A percentile compares a stretch with the other conserved stretches of the same genome.
These are phyloP conservation scores for Vachellia collinsii DNA, from an alignment of 306 rosid species.

Conservation along the genomic window DNA sequence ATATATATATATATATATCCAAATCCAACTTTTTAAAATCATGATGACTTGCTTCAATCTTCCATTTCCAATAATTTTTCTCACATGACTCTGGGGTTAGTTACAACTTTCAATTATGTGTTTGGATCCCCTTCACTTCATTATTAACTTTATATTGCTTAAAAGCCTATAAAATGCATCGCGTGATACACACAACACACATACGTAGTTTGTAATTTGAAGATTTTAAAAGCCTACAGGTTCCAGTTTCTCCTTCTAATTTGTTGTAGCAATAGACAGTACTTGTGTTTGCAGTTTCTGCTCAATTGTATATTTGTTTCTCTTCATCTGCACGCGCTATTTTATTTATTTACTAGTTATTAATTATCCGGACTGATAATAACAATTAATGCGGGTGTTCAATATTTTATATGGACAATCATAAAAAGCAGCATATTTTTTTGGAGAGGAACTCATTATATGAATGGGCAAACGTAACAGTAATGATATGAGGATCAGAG, in stretches of 20 bases:
- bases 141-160: neutral
- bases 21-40: slow-evolving; percentile 10
- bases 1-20: too few species aligned
- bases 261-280: too few species aligned
- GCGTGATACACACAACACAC: too few species aligned
- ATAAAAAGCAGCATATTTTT: neutral
- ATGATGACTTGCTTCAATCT: neutral
- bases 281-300: too few species aligned
- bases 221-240: neutral
- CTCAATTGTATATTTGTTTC: neutral
- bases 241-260: neutral
- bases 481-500: neutral
- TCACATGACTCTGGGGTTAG: neutral
- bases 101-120: neutral
- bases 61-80: neutral
- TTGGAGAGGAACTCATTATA: neutral
- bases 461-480: neutral
- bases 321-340: neutral
- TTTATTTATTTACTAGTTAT: neutral
- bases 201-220: neutral
- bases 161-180: neutral
- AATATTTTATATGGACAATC: neutral
- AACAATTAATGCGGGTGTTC: neutral
- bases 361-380: neutral
- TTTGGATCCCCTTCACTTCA: neutral